These are phyloP conservation scores for Aspergillus conjunctus DNA, from an alignment of 495 filamentous ascomycete genomes.

Conservation along the genomic window DNA sequence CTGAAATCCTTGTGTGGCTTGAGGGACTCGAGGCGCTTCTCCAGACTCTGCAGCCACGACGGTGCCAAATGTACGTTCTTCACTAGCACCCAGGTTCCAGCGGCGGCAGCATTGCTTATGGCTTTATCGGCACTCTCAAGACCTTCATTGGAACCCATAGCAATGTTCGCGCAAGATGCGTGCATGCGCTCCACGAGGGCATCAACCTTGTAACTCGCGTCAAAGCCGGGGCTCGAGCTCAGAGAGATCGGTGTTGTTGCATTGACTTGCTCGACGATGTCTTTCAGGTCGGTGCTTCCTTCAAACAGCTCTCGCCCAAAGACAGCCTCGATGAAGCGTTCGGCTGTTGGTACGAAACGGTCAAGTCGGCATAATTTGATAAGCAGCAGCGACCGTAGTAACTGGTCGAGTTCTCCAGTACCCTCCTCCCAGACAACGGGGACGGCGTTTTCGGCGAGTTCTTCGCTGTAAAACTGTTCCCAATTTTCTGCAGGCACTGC, in stretches of 20 bases:
- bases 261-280: constrained; percentile 81
- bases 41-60: constrained; percentile 92
- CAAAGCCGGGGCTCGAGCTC: constrained; percentile 93
- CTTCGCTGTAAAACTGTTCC: constrained; percentile 80
- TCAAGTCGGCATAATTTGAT: constrained; percentile 95
- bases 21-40: constrained; percentile 93
- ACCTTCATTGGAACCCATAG: constrained; percentile 97
- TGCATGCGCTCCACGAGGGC: constrained; percentile 82
- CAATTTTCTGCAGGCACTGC: constrained; percentile 63
- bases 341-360: constrained; percentile 87
- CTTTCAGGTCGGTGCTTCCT: constrained; percentile 76
- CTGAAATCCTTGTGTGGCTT: constrained; percentile 94
- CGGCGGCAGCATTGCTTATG: constrained; percentile 87
- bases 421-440: constrained; percentile 73
- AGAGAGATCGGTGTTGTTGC: constrained; percentile 86
- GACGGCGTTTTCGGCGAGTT: constrained; percentile 85
- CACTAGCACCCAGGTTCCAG: constrained; percentile 93
- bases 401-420: constrained; percentile 66
- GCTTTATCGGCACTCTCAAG: constrained; percentile 91
- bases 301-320: constrained; percentile 87
- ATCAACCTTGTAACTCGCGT: constrained; percentile 98
- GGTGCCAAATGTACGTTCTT: constrained; percentile 99
- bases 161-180: constrained; percentile 89
- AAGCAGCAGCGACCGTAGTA: constrained; percentile 81
- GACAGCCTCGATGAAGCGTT: constrained; percentile 83